Base-by-base conservation (phyloP, 169 alveolate genomes). In the Plasmodium knowlesi region DNA sequence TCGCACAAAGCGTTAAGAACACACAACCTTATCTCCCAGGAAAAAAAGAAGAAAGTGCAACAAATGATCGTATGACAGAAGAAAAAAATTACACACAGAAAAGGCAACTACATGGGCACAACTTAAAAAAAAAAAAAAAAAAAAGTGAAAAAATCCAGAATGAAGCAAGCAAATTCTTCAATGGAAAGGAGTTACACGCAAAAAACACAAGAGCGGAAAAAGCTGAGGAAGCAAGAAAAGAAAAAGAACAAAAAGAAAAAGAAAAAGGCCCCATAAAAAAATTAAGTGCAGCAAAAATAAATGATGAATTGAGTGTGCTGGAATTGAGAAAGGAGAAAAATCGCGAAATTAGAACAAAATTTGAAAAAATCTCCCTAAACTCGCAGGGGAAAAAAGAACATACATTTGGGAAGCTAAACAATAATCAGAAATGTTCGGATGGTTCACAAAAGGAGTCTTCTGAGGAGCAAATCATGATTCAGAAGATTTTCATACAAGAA, bases 401-500 rank as follows among this genome's bases (percentile, higher is more conserved):
- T 74, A 34, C 80, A 34, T 53, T 32, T 46, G n/a, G 50, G 4
- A 86, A 25, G 25, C n/a, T 6, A 78, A 74, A 74, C 41, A 12
- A 41, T 86, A 74, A 86, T 8, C 50, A 71, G 34, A 74, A 25
- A 30, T 8, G 43, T 74, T 19, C 39, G 37, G 76, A 74, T 32
- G 74, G 67, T 8, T 71, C 43, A 71, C 43, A 70, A 34, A 53
- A 61, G 19, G 74, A 39, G 25, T 22, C 72, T 41, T 37, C 57
- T 28, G 93, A 70, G 50, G 93, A 86, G 10, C 76, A 67, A 54
- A 86, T 86, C 3, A 86, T 74, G 86, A 39, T 86, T 76, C 86
- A 86, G 16, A 76, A 16, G 50, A n/a, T 74, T 54, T 43, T 76
- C 43, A 53, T 86, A 50, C 80, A 86, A 9, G 73, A 76, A 86